A percentile compares a stretch with the other conserved stretches of the same genome.
These are phyloP conservation scores for Rhizopus microsporus DNA, from an alignment of 371 early-diverging fungal genomes.

Conservation along the genomic window DNA sequence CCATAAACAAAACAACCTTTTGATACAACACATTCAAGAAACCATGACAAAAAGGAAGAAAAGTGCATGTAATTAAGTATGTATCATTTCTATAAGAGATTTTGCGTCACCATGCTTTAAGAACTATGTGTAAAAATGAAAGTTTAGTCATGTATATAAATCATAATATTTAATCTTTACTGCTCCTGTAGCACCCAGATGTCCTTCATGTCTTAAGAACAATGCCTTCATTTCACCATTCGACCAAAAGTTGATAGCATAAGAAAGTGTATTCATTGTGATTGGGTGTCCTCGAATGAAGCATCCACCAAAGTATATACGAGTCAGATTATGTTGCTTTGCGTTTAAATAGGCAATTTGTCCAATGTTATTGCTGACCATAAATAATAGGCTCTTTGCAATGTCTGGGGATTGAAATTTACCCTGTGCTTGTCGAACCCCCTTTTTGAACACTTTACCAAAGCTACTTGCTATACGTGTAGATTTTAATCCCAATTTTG, in stretches of 20 bases:
- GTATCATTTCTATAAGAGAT: neutral
- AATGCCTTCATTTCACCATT: conserved; percentile 92
- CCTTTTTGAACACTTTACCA: conserved; percentile 92
- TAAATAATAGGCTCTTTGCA: conserved; percentile 83
- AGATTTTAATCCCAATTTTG: conserved; percentile 84
- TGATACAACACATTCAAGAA: no score
- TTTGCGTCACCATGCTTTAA: conserved; percentile 12
- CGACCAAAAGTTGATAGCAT: conserved; percentile 97
- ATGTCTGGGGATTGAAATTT: conserved; percentile 81
- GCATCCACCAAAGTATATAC: conserved; percentile 96
- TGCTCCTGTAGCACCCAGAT: conserved; percentile 94
- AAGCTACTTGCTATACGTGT: conserved; percentile 93
- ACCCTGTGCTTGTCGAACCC: conserved; percentile 55
- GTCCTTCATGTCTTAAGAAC: conserved; percentile 96
- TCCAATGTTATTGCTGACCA: conserved; percentile 97
- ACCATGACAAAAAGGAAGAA: neutral
- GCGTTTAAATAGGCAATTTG: conserved; percentile 98
- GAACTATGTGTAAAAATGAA: conserved; percentile 8
- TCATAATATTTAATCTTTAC: conserved; percentile 29
- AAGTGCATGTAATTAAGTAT: neutral
- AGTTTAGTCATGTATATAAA: conserved; percentile 16
- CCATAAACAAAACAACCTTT: no score
- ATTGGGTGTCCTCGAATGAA: conserved; percentile 95
- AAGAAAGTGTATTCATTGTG: conserved; percentile 96
- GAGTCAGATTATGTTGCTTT: conserved; percentile 83